Conservation (phyloP, 2,329 filamentous ascomycete species). For the Grosmannia penicillata region DNA sequence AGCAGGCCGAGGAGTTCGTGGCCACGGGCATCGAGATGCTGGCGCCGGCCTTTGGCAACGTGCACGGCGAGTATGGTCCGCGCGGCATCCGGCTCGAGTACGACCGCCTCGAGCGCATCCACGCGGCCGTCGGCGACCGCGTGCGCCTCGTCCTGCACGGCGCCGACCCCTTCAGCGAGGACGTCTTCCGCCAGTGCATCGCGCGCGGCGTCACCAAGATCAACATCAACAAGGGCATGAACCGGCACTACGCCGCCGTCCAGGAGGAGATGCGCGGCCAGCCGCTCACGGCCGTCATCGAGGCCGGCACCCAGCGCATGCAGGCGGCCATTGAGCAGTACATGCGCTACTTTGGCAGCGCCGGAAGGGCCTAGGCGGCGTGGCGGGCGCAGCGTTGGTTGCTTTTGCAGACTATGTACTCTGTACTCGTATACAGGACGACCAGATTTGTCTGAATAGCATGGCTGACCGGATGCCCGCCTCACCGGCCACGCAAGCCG, state of each 20-base stretch:
- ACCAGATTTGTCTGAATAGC: no score
- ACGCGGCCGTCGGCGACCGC: slow-evolving; percentile 25
- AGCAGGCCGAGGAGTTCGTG: slow-evolving; percentile 57
- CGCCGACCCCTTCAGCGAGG: slow-evolving; percentile 30
- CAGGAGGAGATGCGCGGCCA: slow-evolving; percentile 30
- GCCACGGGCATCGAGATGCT: slow-evolving; percentile 59
- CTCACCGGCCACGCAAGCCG: not conserved
- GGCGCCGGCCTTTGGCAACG: slow-evolving; percentile 62
- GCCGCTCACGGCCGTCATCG: slow-evolving; percentile 30
- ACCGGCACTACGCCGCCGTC: slow-evolving; percentile 28
- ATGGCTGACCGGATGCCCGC: no score
- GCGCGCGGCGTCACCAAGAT: slow-evolving; percentile 29
- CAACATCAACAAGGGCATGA: slow-evolving; percentile 38
- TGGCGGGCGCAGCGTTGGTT: no score
- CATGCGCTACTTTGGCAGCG: slow-evolving; percentile 28
- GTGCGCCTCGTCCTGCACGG: slow-evolving; percentile 33
- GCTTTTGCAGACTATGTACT: no score
- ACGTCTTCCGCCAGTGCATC: slow-evolving; percentile 29
- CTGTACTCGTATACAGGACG: no score
- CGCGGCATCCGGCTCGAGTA: slow-evolving; percentile 49
- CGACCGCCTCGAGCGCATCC: slow-evolving; percentile 29
- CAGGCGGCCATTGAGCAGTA: slow-evolving; percentile 32
- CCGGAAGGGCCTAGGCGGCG: slow-evolving; percentile 27
- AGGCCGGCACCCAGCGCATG: slow-evolving; percentile 30
- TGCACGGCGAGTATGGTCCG: slow-evolving; percentile 59